These are phyloP conservation scores for Didymella keratinophila DNA, from an alignment of 2,329 filamentous ascomycete species.

Conservation along the genomic window DNA sequence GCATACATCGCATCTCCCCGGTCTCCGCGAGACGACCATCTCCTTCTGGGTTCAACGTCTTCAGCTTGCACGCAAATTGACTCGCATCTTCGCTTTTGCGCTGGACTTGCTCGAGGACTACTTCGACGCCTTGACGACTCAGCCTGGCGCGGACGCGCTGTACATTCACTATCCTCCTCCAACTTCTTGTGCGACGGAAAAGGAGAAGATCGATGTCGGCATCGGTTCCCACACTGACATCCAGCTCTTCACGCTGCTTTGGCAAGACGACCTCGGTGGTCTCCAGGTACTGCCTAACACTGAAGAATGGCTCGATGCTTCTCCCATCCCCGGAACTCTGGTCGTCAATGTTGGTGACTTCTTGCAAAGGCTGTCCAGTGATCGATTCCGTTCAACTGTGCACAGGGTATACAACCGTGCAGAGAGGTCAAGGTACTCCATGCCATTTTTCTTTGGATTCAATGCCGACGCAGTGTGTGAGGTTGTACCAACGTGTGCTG, in stretches of 20 bases:
- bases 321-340: slow-evolving; percentile 40
- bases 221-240: slow-evolving; percentile 28
- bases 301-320: slow-evolving; percentile 45
- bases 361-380: slow-evolving; percentile 63
- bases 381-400: slow-evolving; percentile 61
- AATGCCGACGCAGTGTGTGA: slow-evolving; percentile 60
- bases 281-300: slow-evolving; percentile 48
- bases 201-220: slow-evolving; percentile 29
- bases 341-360: slow-evolving; percentile 57
- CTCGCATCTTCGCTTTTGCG: slow-evolving; percentile 63
- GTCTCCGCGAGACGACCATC: slow-evolving; percentile 58
- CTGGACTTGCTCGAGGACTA: slow-evolving; percentile 62
- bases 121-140: slow-evolving; percentile 64
- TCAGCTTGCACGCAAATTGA: slow-evolving; percentile 59
- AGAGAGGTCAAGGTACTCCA: slow-evolving; percentile 56
- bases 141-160: slow-evolving; percentile 54
- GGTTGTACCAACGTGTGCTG: slow-evolving; percentile 57
- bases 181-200: not conserved
- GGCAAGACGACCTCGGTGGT: slow-evolving; percentile 12
- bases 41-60: slow-evolving; percentile 61
- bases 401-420: slow-evolving; percentile 36
- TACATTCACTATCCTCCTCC: slow-evolving; percentile 33
- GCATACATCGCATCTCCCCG: slow-evolving; percentile 42
- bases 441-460: slow-evolving; percentile 66
- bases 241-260: slow-evolving; percentile 20